These are phyloP conservation scores for Neurospora sp. DNA, from an alignment of 495 filamentous ascomycete genomes.

Conservation along the genomic window DNA sequence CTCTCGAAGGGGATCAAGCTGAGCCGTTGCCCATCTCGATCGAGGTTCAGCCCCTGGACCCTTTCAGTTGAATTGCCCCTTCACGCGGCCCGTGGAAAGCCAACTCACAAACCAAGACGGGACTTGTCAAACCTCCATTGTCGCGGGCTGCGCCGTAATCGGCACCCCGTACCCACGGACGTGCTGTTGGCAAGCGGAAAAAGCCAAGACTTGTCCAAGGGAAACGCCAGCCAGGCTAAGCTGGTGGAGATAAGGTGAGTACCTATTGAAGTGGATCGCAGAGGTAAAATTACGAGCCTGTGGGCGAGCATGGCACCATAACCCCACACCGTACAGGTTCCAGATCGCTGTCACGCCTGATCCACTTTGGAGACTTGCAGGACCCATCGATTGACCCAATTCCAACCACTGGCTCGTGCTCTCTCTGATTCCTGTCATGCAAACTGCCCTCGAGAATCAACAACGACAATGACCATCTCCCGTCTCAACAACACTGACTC, in stretches of 20 bases:
- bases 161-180: neutral
- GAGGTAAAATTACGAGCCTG: neutral
- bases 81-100: neutral
- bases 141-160: neutral
- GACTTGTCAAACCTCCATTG: neutral
- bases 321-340: neutral
- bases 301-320: neutral
- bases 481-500: neutral
- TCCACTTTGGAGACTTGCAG: neutral
- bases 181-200: neutral
- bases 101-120: neutral
- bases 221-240: neutral
- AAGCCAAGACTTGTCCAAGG: neutral
- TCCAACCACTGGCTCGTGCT: neutral
- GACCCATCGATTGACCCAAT: neutral
- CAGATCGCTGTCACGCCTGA: neutral
- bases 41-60: neutral
- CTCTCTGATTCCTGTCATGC: neutral
- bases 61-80: neutral
- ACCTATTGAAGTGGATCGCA: neutral
- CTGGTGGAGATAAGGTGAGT: neutral
- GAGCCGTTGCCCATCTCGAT: neutral
- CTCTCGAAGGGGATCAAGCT: neutral
- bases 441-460: neutral
- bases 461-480: neutral